phyloP scores from a whole-genome alignment of 495 filamentous ascomycete species.

The Staphylotrichum tortipilum region DNA sequence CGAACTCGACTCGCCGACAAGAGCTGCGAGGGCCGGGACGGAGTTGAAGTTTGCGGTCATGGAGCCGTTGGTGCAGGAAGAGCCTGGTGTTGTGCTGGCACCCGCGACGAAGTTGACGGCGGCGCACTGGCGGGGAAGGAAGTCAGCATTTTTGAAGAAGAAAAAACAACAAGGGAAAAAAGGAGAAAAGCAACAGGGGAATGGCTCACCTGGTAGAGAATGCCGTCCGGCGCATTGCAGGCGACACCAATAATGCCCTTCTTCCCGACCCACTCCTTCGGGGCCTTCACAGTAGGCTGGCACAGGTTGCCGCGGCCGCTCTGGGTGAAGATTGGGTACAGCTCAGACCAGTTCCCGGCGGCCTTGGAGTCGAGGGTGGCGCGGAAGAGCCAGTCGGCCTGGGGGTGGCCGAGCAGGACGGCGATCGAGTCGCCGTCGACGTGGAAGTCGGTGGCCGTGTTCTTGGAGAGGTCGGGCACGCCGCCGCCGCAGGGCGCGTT shows the following conservation, averaged over 20 bases:
- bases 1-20: constrained; percentile 14
- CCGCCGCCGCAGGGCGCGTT: constrained; percentile 42
- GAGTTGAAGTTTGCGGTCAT: constrained; percentile 27
- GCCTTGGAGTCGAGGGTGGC: constrained; percentile 37
- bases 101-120: constrained; percentile 44
- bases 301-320: constrained; percentile 40
- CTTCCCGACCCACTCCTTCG: constrained; percentile 37
- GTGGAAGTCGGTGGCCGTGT: constrained; percentile 38
- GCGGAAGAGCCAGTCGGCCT: constrained; percentile 42
- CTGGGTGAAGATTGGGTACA: constrained; percentile 39
- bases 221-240: constrained; percentile 36
- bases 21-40: constrained; percentile 27
- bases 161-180: too few relatives aligned
- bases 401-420: constrained; percentile 34
- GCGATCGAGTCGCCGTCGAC: constrained; percentile 41
- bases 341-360: constrained; percentile 39
- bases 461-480: constrained; percentile 26
- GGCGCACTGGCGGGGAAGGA: constrained; percentile 32
- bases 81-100: constrained; percentile 8
- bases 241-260: constrained; percentile 41
- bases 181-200: too few relatives aligned
- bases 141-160: constrained; percentile 1
- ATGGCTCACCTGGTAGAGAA: constrained; percentile 41
- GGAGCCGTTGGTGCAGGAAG: constrained; percentile 34
- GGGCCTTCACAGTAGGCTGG: constrained; percentile 29